Base-by-base conservation (phyloP, 2,329 filamentous ascomycete species). In the Daldinia sp. region DNA sequence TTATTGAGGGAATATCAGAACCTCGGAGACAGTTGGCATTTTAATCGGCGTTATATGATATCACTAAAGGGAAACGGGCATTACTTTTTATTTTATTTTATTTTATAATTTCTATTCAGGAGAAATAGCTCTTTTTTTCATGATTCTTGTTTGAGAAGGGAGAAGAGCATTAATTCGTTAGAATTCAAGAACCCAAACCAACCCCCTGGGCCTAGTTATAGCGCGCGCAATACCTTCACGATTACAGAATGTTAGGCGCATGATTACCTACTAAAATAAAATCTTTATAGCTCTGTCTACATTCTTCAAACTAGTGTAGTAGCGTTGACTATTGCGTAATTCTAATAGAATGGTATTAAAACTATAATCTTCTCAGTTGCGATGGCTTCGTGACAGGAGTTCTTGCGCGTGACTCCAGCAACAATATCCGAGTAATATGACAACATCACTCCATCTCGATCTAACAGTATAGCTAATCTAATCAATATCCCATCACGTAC, bases 21-120 rank as follows among this genome's bases (percentile, higher is more conserved):
- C 69, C 69, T 69, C 69, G 69, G 63, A 69, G 66, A 68, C 65
- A 69, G 69, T 57, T 65, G 65, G 69, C 69, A 71, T 71, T 51
- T 69, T 71, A 66, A 66, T 63, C 65, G 69, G 66, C 66, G 66
- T 71, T 67, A 67, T 46, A 69, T 69, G 69, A 69, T 67, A 71
- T 71, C 69, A 71, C 65, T 68, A 65, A 61, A 7, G 63, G 65
- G 53, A 37, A 33, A 61, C 59, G 62, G 68, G 68, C 51, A 64
- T 67, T 39, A 13, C 33, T 35, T 10, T 15, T 15, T 15, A n/a
- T 39, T 54, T 54, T 33, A 50, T 51, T 65, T 50, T 35, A 35
- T 2, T 35, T 9, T 35, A 9, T 35, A 35, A 35, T 35, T 35
- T 35, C 33, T 35, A 2, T 23, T 23, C 20, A 7, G 33, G 30